Evolutionary conservation across 441 rosid genomes (phyloP), one percentile per base, ranked within the genome.

Genomic region (Hura crepitans): DNA sequence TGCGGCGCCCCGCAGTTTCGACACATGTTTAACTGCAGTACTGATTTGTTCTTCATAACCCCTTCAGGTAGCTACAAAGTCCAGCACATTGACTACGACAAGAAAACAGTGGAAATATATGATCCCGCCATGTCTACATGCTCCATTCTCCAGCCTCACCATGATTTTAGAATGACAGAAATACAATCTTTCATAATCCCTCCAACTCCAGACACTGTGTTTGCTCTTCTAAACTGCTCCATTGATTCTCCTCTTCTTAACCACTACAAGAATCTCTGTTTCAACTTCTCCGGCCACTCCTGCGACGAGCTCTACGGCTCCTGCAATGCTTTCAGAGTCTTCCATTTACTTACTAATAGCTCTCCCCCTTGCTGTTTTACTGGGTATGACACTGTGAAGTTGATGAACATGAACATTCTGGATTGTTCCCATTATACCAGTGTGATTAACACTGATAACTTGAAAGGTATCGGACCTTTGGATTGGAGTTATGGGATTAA

Each of bases 111-210:
- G 70, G 78, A 72, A 22, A 54, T 91, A 5, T 94, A 86, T 79
- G 96, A 91, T 74, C 95, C 98, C 0, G 77, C 95, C 13, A 94
- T 94, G 98, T 94, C 97, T 20, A 91, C 97, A 0, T 94, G 97
- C 86, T 91, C 97, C 28, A 86, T 86, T 57, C 90, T 94, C 23
- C 97, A 89, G 66, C 96, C 97, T 20, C 96, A 85, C 81, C 97
- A 84, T 70, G 95, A 93, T 74, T 86, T 94, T 76, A 46, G 77
- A 66, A 72, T 94, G 87, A 60, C 93, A 0, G 92, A 86, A 39
- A 64, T 86, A 5, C 96, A 89, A 35, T 83, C 85, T 17, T 88
- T 74, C 10, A 31, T 86, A n/a, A 87, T 94, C 35, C 86, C 88
- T 0, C 97, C 98, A 0, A 80, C 93, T 5, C 76, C 91, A 33